Evolutionary conservation across 805 yeast genomes (phyloP).

Genomic region (Saturnispora gosingensis): DNA sequence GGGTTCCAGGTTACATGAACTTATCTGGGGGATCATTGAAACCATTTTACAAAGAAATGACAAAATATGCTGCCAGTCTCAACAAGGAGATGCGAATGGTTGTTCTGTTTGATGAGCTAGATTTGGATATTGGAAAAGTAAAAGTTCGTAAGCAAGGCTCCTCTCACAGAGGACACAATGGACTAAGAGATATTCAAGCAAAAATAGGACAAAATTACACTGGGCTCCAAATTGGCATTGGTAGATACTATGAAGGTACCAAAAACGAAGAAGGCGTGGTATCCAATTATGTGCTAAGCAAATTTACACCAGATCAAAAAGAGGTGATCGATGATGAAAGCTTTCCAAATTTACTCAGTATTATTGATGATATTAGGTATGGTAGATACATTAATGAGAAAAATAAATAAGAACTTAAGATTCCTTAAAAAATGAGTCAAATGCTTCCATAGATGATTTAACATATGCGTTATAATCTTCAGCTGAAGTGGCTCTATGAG

Average conservation of each 20-base stretch:
- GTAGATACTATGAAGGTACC: conserved; percentile 44
- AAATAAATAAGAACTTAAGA: neutral
- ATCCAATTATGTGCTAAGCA: conserved; percentile 54
- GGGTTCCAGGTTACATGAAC: conserved; percentile 47
- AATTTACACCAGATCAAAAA: conserved; percentile 38
- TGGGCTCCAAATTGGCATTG: conserved; percentile 73
- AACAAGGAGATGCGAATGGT: conserved; percentile 35
- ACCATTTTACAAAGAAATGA: conserved; percentile 35
- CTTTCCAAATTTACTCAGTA: conserved; percentile 31
- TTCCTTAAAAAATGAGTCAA: neutral
- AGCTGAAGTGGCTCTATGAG: conserved; percentile 6
- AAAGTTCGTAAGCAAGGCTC: conserved; percentile 52
- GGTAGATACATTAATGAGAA: conserved; percentile 24
- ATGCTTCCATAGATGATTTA: neutral
- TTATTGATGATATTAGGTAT: conserved; percentile 29
- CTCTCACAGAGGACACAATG: conserved; percentile 78
- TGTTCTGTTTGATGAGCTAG: conserved; percentile 74
- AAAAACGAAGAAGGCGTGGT: conserved; percentile 29
- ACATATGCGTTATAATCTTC: conserved; percentile 3
- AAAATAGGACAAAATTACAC: conserved; percentile 43
- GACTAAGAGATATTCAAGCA: conserved; percentile 50
- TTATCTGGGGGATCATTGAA: conserved; percentile 40
- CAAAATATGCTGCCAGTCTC: conserved; percentile 15
- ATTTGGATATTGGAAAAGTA: conserved; percentile 53
- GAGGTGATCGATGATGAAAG: conserved; percentile 32